A percentile compares a stretch with the other conserved stretches of the same genome.
phyloP scores from a whole-genome alignment of 306 rosid species.

The Cercis canadensis region DNA sequence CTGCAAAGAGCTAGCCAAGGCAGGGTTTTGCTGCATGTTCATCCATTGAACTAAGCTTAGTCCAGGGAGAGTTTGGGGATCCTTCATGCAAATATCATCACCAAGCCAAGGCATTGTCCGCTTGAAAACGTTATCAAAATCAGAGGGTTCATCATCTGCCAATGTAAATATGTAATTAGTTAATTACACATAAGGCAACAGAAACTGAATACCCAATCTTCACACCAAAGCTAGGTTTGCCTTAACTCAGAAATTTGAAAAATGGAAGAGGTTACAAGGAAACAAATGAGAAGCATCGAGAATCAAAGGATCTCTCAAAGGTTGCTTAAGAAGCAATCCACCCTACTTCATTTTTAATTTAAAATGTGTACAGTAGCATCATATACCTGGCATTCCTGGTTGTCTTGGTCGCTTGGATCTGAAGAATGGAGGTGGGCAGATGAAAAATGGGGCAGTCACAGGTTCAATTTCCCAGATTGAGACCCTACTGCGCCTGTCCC shows the following conservation, averaged over 20 bases:
- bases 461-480: constrained; percentile 99
- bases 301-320: constrained; percentile 7
- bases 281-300: constrained; percentile 17
- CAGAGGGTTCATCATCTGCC: constrained; percentile 79
- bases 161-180: constrained; percentile 5
- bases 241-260: constrained; percentile 7
- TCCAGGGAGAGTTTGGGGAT: constrained; percentile 78
- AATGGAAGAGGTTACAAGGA: neutral
- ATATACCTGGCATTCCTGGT: constrained; percentile 89
- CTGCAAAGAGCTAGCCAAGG: constrained; percentile 68
- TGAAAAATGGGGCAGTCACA: constrained; percentile 94
- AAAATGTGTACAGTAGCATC: neutral
- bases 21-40: constrained; percentile 90
- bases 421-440: constrained; percentile 91
- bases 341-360: constrained; percentile 12
- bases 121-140: constrained; percentile 71
- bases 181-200: neutral
- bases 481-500: constrained; percentile 88
- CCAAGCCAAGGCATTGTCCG: constrained; percentile 92
- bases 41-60: constrained; percentile 97
- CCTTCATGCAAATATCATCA: constrained; percentile 82
- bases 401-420: constrained; percentile 88
- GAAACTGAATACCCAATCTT: constrained; percentile 14
- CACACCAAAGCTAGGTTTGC: neutral
- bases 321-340: neutral